phyloP scores from a whole-genome alignment of 73 alveolate species.

The Loxodes magnus region DNA sequence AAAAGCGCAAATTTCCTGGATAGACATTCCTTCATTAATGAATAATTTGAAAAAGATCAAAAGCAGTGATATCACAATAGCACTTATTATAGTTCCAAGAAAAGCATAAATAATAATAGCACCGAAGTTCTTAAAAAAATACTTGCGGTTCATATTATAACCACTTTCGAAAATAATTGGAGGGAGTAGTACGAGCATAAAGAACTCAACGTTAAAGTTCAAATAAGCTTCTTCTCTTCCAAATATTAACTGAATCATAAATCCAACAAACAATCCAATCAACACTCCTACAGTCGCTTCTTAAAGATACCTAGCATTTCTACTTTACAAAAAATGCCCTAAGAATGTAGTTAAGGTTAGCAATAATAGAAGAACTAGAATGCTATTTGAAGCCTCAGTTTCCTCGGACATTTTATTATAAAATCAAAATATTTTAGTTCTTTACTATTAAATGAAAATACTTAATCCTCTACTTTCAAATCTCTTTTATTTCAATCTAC shows the following conservation, averaged over 20 bases:
- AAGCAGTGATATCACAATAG: slow-evolving; percentile 23
- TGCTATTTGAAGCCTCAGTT: too few relatives aligned
- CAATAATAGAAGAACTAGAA: slow-evolving; percentile 19
- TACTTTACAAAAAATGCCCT: slow-evolving; percentile 19
- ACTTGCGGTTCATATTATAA: slow-evolving; percentile 66
- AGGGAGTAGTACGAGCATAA: slow-evolving; percentile 52
- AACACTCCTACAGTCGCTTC: slow-evolving; percentile 23
- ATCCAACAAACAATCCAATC: slow-evolving; percentile 26
- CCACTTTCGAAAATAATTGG: slow-evolving; percentile 65
- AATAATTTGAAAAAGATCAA: slow-evolving; percentile 9
- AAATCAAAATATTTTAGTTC: too few relatives aligned
- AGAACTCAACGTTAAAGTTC: slow-evolving; percentile 26
- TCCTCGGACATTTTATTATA: too few relatives aligned
- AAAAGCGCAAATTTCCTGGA: slow-evolving; percentile 50
- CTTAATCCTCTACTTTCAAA: too few relatives aligned
- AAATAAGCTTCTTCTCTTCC: slow-evolving; percentile 3
- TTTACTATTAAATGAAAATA: too few relatives aligned
- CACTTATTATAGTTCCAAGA: slow-evolving; percentile 67
- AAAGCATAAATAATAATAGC: slow-evolving; percentile 54
- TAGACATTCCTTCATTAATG: slow-evolving; percentile 18
- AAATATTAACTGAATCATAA: neutral
- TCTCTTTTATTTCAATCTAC: too few relatives aligned
- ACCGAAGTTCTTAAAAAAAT: slow-evolving; percentile 66
- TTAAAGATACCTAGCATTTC: slow-evolving; percentile 22
- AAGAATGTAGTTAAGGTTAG: slow-evolving; percentile 19